Conservation (phyloP, 352 stramenopile species). For the Plasmopara viticola region DNA sequence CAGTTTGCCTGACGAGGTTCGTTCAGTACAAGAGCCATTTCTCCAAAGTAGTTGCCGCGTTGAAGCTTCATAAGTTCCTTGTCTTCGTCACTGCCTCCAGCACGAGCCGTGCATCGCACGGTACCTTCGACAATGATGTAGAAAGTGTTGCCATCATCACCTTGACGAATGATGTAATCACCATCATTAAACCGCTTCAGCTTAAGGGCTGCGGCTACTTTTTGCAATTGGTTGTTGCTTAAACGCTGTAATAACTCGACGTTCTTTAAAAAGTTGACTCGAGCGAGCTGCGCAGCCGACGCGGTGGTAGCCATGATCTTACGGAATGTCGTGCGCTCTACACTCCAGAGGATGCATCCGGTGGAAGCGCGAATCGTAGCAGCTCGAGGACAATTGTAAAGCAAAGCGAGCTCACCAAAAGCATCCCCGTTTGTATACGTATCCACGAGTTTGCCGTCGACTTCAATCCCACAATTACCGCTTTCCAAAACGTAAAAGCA, state of each 20-base stretch:
- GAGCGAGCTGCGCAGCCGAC: constrained; percentile 62
- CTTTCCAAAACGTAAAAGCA: constrained; percentile 93
- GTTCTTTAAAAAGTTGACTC: constrained; percentile 91
- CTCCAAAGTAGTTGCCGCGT: constrained; percentile 83
- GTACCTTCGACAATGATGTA: constrained; percentile 95
- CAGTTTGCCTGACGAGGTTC: constrained; percentile 84
- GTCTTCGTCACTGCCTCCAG: constrained; percentile 40
- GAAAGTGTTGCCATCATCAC: constrained; percentile 93
- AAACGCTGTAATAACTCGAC: constrained; percentile 90
- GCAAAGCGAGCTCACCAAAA: constrained; percentile 95
- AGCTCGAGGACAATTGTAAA: constrained; percentile 94
- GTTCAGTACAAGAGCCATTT: constrained; percentile 84
- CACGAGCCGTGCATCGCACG: constrained; percentile 69
- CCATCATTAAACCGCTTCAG: constrained; percentile 81
- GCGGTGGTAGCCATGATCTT: constrained; percentile 79
- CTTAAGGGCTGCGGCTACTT: constrained; percentile 79
- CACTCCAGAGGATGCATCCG: constrained; percentile 86
- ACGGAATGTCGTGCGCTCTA: constrained; percentile 87
- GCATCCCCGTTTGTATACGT: constrained; percentile 74
- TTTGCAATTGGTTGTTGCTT: constrained; percentile 82
- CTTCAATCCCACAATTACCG: constrained; percentile 81
- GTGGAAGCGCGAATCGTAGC: constrained; percentile 89
- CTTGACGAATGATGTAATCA: constrained; percentile 92
- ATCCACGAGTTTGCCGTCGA: constrained; percentile 73
- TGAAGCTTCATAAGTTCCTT: constrained; percentile 77